Conservation (phyloP, 2,329 filamentous ascomycete genomes). For the Venturia nashicola region DNA sequence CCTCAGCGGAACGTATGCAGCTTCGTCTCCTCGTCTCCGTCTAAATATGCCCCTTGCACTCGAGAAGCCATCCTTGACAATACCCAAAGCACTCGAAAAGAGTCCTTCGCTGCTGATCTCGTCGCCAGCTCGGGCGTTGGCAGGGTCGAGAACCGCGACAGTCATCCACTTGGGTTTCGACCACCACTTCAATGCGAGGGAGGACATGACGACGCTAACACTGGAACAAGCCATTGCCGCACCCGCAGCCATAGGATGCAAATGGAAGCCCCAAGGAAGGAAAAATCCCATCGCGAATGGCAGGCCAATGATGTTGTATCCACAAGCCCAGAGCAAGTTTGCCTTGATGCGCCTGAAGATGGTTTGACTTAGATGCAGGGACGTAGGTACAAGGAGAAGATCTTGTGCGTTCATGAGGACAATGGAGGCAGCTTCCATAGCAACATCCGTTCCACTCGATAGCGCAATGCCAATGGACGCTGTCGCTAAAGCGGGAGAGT, state of each 20-base stretch:
- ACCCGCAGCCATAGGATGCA: conserved; percentile 90
- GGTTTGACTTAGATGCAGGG: conserved; percentile 64
- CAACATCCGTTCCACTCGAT: conserved; percentile 84
- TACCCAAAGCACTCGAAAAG: not conserved
- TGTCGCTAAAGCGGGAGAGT: conserved; percentile 86
- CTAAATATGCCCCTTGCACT: not conserved
- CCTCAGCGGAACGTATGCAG: conserved; percentile 33
- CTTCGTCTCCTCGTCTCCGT: conserved; percentile 21
- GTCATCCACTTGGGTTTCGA: conserved; percentile 77
- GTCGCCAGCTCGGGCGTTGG: conserved; percentile 15
- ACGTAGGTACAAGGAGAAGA: conserved; percentile 82
- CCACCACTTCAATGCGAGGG: conserved; percentile 79
- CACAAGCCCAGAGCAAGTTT: conserved; percentile 83
- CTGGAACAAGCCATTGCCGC: conserved; percentile 87
- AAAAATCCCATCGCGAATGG: conserved; percentile 97
- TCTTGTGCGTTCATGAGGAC: conserved; percentile 86
- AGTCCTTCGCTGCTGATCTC: conserved; percentile 14
- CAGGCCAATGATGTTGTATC: conserved; percentile 83
- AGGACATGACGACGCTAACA: conserved; percentile 79
- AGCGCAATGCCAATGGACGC: conserved; percentile 91
- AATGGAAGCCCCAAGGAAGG: conserved; percentile 71
- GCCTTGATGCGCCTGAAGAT: conserved; percentile 92
- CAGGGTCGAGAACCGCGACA: conserved; percentile 46
- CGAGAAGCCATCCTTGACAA: not conserved
- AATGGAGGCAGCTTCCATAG: conserved; percentile 92